phyloP scores from a whole-genome alignment of 129 eudicot genomes.

The carrot (Daucus carota) region DH1_v3.0 NC_030387.2:38407001-38407500 shows the following conservation, averaged over 20 bases:
- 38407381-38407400: conserved; percentile 82
- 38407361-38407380: conserved; percentile 73
- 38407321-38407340: conserved; percentile 99
- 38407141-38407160: conserved; percentile 99
- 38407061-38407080: conserved; percentile 94
- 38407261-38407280: conserved; percentile 98
- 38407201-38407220: conserved; percentile 76
- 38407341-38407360: conserved; percentile 82
- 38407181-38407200: conserved; percentile 79
- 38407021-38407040: conserved; percentile 99
- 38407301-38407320: conserved; percentile 92
- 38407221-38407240: conserved; percentile 72
- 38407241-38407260: conserved; percentile 85
- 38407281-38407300: conserved; percentile 97
- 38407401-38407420: conserved; percentile 94
- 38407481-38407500: conserved; percentile 51
- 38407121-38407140: conserved; percentile 51
- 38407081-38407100: conserved; percentile 98
- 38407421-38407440: conserved; percentile 73
- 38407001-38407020: conserved; percentile 83
- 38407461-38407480: conserved; percentile 92
- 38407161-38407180: conserved; percentile 84
- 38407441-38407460: conserved; percentile 98
- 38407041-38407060: conserved; percentile 93
- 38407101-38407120: conserved; percentile 76